Base-by-base conservation (phyloP, 179 eudicot species). In the Spergularia azorica region DNA sequence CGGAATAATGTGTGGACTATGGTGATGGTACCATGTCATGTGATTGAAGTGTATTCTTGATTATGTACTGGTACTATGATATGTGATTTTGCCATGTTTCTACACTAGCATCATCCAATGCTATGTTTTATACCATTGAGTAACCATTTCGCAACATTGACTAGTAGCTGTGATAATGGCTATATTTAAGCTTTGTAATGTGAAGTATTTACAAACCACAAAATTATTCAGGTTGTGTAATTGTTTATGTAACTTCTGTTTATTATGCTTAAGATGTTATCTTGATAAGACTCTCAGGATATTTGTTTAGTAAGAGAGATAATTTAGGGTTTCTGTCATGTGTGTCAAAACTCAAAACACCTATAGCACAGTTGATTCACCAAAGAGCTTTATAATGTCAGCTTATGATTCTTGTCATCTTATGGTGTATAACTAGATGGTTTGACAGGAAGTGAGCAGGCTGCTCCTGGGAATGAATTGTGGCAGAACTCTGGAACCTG, bases 381-480 rank as follows among this genome's bases (percentile, higher is more conserved):
- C 17, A 41, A 17, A 72, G 41, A 60, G 18, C 51, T 38, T 9
- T 26, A 26, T 21, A n/a, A 57, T 36, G 10, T 26, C 55, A 1
- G 26, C 17, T 12, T 57, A 32, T 41, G 17, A 68, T 70, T 36
- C 56, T 63, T 3, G 66, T 62, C 66, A 18, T n/a, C 72, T 48
- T 64, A 77, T 67, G 71, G 32, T 46, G 63, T 2, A 50, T 13
- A 69, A 41, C 50, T 68, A 38, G 36, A 43, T 66, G 79, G 36
- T 67, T 81, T 81, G 77, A 71, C 90, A 95, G 98, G 98, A 95
- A 87, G 98, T 88, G 16, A 90, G 90, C 78, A 90, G 98, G 64
- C 17, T 95, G 86, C 88, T 95, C 74, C 73, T 89, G 81, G 98
- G 98, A 43, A 76, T 93, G 77, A 95, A 95, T 78, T 90, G 94